Conservation (phyloP, 345 rosid genomes). For the Odontarrhena argentea region DNA sequence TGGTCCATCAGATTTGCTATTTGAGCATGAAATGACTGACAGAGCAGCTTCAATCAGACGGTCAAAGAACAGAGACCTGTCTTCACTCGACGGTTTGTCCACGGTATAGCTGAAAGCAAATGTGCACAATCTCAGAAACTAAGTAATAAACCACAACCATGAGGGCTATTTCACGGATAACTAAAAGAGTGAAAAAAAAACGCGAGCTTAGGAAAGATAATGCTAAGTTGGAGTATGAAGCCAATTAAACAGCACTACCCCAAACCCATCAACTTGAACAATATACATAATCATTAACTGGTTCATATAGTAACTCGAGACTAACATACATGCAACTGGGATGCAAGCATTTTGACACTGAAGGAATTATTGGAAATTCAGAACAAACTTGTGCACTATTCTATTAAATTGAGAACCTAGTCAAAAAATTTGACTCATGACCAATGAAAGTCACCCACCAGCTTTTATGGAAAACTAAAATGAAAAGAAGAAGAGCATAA, state of each 20-base stretch:
- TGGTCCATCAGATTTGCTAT: conserved; percentile 50
- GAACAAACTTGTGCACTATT: conserved; percentile 8
- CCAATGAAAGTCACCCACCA: conserved; percentile 8
- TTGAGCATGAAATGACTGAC: conserved; percentile 62
- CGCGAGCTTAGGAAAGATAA: conserved; percentile 5
- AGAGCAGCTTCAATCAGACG: conserved; percentile 86
- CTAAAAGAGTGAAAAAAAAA: conserved; percentile 17
- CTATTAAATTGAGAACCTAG: conserved; percentile 11
- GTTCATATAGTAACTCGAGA: conserved; percentile 17
- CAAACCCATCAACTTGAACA: conserved; percentile 23
- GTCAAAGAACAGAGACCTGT: conserved; percentile 77
- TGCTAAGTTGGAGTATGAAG: conserved; percentile 16
- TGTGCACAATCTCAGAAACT: conserved; percentile 26
- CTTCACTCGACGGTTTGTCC: conserved; percentile 72
- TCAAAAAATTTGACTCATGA: background rate
- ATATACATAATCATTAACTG: conserved; percentile 14
- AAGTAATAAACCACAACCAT: conserved; percentile 22
- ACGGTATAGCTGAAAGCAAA: conserved; percentile 72
- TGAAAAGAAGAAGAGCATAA: conserved; percentile 22
- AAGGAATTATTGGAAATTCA: background rate
- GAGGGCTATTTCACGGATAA: conserved; percentile 7
- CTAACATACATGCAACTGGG: conserved; percentile 20
- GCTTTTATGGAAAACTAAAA: conserved; percentile 8
- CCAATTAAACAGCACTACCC: background rate
- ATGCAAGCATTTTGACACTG: conserved; percentile 15